Percentiles rank a stretch among this genome's conserved stretches.
These are phyloP conservation scores for Madurella fahalii DNA, from an alignment of 2,329 filamentous ascomycete species.

Conservation along the genomic window DNA sequence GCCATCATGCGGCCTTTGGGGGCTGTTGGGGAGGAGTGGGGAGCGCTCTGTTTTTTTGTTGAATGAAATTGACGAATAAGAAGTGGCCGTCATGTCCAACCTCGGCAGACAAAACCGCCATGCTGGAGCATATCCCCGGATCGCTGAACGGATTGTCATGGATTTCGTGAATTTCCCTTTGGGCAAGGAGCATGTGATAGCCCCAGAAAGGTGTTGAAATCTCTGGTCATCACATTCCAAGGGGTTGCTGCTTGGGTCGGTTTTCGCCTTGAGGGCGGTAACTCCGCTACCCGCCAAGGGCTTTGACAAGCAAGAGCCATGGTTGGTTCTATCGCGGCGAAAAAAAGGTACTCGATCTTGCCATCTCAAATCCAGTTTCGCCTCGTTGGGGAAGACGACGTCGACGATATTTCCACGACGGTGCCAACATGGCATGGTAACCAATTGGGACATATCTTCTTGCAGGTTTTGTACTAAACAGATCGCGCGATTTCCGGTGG, in stretches of 20 bases:
- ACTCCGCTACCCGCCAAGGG: too few relatives aligned
- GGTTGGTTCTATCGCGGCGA: too few relatives aligned
- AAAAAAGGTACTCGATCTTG: too few relatives aligned
- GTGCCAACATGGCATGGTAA: background rate
- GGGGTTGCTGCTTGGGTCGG: too few relatives aligned
- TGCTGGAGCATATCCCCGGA: background rate
- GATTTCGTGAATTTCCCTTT: conserved; percentile 1
- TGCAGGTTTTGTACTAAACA: background rate
- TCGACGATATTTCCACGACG: background rate
- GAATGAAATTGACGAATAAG: conserved; percentile 20
- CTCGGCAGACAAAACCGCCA: conserved; percentile 10
- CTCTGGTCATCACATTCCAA: background rate
- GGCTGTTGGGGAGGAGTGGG: conserved; percentile 22
- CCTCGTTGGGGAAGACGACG: conserved; percentile 5
- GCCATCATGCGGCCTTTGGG: conserved; percentile 14
- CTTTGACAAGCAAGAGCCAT: too few relatives aligned
- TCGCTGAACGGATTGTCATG: background rate
- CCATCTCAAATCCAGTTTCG: background rate
- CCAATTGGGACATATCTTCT: too few relatives aligned
- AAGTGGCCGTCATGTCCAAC: conserved; percentile 2
- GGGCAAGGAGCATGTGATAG: conserved; percentile 13
- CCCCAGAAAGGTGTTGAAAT: background rate
- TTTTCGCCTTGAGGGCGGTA: too few relatives aligned
- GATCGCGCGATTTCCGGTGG: background rate
- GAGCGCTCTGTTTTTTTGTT: conserved; percentile 14